A percentile compares a stretch with the other conserved stretches of the same genome.
These are phyloP conservation scores for Phylloporus arenicola DNA, from an alignment of 768 basidiomycete genomes.

Conservation along the genomic window DNA sequence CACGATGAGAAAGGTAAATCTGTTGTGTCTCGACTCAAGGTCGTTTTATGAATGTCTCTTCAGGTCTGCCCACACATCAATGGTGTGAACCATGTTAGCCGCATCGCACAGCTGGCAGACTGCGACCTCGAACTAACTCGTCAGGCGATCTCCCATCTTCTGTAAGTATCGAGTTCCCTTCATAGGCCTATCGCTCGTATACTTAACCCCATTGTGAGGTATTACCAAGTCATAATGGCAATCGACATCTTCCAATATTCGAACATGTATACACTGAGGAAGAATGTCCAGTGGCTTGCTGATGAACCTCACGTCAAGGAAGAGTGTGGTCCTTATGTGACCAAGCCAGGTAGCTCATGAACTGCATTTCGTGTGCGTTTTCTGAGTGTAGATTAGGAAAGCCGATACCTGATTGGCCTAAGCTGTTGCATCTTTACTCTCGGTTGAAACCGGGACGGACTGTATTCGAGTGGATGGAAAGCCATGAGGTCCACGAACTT, in stretches of 20 bases:
- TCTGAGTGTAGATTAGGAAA: constrained; percentile 36
- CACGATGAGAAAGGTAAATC: constrained; percentile 79
- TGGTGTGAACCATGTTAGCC: constrained; percentile 85
- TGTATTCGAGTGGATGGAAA: constrained; percentile 84
- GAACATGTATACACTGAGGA: constrained; percentile 92
- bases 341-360: constrained; percentile 51
- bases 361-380: background rate
- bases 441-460: constrained; percentile 78
- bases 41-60: constrained; percentile 1
- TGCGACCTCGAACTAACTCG: constrained; percentile 80
- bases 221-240: constrained; percentile 95
- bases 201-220: constrained; percentile 42
- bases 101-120: constrained; percentile 88
- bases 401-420: constrained; percentile 78
- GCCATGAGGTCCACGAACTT: constrained; percentile 57
- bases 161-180: constrained; percentile 47
- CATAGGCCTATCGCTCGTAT: background rate
- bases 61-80: constrained; percentile 76
- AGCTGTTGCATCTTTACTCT: constrained; percentile 81
- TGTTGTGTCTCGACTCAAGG: background rate
- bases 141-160: constrained; percentile 83
- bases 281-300: constrained; percentile 82
- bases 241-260: constrained; percentile 97
- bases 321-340: constrained; percentile 92
- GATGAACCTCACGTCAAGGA: constrained; percentile 77